phyloP scores from a whole-genome alignment of 176 grass and related monocot species.

The Chloris gayana region DNA sequence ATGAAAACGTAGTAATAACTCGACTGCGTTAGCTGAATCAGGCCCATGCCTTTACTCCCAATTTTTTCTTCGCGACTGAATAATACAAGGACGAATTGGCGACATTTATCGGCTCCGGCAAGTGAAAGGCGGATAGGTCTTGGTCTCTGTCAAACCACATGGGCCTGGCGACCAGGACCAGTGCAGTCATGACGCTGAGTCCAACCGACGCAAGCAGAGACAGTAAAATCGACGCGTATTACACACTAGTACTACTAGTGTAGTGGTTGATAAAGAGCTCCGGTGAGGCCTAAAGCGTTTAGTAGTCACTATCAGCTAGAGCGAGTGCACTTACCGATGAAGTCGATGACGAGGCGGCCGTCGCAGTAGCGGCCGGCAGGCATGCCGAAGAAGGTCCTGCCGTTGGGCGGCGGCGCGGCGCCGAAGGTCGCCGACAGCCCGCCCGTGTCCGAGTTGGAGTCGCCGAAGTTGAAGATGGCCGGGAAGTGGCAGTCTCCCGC shows the following conservation, averaged over 20 bases:
- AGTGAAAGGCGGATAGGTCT: slow-evolving; percentile 20
- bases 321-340: slow-evolving; percentile 59
- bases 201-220: neutral
- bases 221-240: neutral
- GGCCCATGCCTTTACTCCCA: neutral
- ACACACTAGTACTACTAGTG: too few relatives aligned
- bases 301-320: too few relatives aligned
- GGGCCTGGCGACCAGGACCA: slow-evolving; percentile 20
- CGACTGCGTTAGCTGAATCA: neutral
- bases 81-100: slow-evolving; percentile 10
- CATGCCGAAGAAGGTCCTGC: slow-evolving; percentile 86
- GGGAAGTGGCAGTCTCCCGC: slow-evolving; percentile 71
- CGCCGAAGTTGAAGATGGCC: slow-evolving; percentile 94
- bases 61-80: neutral
- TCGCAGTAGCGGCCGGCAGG: slow-evolving; percentile 85
- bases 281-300: too few relatives aligned
- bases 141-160: neutral
- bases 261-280: neutral
- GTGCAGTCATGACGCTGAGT: slow-evolving; percentile 23
- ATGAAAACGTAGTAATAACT: neutral
- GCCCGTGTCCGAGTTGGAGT: slow-evolving; percentile 98
- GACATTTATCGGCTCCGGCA: slow-evolving; percentile 36
- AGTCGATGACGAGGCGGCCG: slow-evolving; percentile 90
- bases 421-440: slow-evolving; percentile 87
- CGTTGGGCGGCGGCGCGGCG: slow-evolving; percentile 86